Percentiles rank a stretch among this genome's conserved stretches.
Conservation (phyloP, 1,284 basidiomycete genomes). For the Trametes hirsuta region DNA sequence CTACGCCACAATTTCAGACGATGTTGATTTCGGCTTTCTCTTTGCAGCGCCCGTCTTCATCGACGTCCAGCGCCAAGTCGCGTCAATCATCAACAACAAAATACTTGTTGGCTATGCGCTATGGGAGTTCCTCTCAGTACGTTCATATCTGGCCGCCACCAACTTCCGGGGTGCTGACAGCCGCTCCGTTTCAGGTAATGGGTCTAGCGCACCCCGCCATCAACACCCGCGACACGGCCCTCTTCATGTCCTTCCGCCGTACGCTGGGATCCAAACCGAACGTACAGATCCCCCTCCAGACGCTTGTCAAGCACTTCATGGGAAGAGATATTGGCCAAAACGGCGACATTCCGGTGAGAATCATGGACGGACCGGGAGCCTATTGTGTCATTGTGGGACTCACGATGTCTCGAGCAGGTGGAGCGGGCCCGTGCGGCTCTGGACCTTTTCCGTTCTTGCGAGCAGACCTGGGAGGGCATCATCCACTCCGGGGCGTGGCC, state of each 20-base stretch:
- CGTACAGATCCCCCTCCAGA: slow-evolving; percentile 44
- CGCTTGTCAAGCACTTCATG: slow-evolving; percentile 56
- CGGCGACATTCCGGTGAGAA: slow-evolving; percentile 55
- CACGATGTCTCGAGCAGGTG: slow-evolving; percentile 40
- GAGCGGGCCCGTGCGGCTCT: slow-evolving; percentile 56
- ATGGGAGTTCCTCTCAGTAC: slow-evolving; percentile 59
- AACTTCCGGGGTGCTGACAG: slow-evolving; percentile 3
- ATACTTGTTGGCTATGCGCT: slow-evolving; percentile 58
- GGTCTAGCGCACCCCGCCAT: slow-evolving; percentile 55
- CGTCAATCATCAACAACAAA: slow-evolving; percentile 47
- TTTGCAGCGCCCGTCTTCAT: slow-evolving; percentile 49
- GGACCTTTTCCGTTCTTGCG: slow-evolving; percentile 59
- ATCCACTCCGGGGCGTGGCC: slow-evolving; percentile 56
- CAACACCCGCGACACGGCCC: slow-evolving; percentile 57
- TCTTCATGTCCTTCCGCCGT: slow-evolving; percentile 57
- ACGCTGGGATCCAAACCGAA: slow-evolving; percentile 43
- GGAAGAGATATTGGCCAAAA: slow-evolving; percentile 48
- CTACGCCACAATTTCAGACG: background rate
- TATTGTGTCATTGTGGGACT: slow-evolving; percentile 8
- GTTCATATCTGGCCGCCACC: slow-evolving; percentile 5
- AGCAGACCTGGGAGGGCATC: slow-evolving; percentile 52
- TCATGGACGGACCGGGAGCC: background rate
- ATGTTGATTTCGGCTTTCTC: background rate
- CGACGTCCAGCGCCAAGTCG: slow-evolving; percentile 50
- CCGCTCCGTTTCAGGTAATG: slow-evolving; percentile 44